Evolutionary conservation across 2,329 filamentous ascomycete genomes (phyloP).

Genomic region (Neonectria faginata): DNA sequence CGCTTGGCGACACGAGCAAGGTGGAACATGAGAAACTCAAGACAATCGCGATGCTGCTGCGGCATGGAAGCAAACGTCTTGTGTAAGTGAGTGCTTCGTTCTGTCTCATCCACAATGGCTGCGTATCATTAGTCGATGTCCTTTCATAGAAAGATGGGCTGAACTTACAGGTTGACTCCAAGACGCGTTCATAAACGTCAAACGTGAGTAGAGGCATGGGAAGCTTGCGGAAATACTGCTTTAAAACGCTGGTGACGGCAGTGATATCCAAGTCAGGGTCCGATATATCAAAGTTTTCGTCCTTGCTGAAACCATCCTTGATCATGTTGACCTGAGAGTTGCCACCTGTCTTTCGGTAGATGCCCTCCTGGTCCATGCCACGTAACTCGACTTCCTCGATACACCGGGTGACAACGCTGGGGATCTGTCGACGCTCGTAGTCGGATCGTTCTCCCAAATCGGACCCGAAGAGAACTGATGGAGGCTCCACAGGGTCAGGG

Average conservation of each 20-base stretch:
- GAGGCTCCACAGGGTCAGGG: constrained; percentile 62
- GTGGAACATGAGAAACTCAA: constrained; percentile 96
- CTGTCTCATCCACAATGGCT: constrained; percentile 74
- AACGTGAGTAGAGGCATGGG: constrained; percentile 91
- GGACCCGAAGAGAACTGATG: constrained; percentile 82
- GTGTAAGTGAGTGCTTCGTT: constrained; percentile 78
- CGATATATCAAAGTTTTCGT: constrained; percentile 89
- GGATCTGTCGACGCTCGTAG: constrained; percentile 88
- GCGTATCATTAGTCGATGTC: constrained; percentile 38
- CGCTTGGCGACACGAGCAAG: constrained; percentile 85
- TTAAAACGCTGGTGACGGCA: constrained; percentile 92
- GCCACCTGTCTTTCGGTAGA: constrained; percentile 97
- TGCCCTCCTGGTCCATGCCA: constrained; percentile 97
- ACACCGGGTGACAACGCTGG: constrained; percentile 89
- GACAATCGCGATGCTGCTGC: constrained; percentile 84
- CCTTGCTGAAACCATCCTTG: constrained; percentile 90
- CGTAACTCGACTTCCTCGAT: constrained; percentile 96
- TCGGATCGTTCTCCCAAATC: constrained; percentile 89
- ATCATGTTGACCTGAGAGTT: constrained; percentile 91
- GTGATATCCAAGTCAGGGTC: constrained; percentile 96
- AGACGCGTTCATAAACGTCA: constrained; percentile 88
- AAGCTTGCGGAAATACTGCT: constrained; percentile 96
- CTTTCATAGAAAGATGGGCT: background rate
- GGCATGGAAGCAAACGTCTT: constrained; percentile 83
- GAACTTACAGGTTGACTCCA: constrained; percentile 80